A percentile compares a stretch with the other conserved stretches of the same genome.
Evolutionary conservation across 2,329 filamentous ascomycete species (phyloP).

Genomic region (Colletotrichum coccodes): DNA sequence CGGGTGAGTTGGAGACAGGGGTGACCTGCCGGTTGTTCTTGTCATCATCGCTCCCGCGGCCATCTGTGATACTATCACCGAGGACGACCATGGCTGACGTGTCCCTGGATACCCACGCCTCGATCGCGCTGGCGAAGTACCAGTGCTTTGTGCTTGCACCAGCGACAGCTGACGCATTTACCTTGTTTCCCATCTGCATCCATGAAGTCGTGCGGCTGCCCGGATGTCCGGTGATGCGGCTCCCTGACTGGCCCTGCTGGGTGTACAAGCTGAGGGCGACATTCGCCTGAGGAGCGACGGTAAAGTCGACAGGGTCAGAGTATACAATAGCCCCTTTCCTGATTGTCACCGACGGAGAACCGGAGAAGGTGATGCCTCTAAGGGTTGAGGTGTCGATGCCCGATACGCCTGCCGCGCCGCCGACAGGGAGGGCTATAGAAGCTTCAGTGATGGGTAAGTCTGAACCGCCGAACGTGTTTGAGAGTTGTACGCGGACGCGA

Average conservation of each 20-base stretch:
- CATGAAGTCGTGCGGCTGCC: slow-evolving; percentile 72
- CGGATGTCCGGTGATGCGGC: slow-evolving; percentile 70
- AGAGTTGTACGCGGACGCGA: slow-evolving; percentile 70
- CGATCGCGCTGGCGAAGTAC: slow-evolving; percentile 71
- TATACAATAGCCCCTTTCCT: slow-evolving; percentile 67
- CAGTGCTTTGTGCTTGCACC: slow-evolving; percentile 52
- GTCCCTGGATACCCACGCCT: slow-evolving; percentile 60
- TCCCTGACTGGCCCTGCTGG: slow-evolving; percentile 63
- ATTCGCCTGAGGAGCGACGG: slow-evolving; percentile 59
- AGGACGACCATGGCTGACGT: slow-evolving; percentile 63
- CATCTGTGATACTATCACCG: slow-evolving; percentile 75
- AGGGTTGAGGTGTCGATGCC: slow-evolving; percentile 63
- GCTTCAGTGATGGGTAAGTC: slow-evolving; percentile 69
- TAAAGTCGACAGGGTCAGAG: slow-evolving; percentile 69
- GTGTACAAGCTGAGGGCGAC: slow-evolving; percentile 70
- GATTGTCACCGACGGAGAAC: slow-evolving; percentile 59
- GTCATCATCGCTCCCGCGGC: slow-evolving; percentile 69
- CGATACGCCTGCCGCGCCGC: slow-evolving; percentile 62
- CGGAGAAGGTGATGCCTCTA: slow-evolving; percentile 67
- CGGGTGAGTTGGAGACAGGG: neutral
- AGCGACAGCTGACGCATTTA: slow-evolving; percentile 57
- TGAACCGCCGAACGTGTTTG: slow-evolving; percentile 71
- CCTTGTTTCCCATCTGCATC: slow-evolving; percentile 67
- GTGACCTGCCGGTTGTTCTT: slow-evolving; percentile 62
- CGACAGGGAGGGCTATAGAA: slow-evolving; percentile 65